A percentile compares a stretch with the other conserved stretches of the same genome.
These are phyloP conservation scores for Pseudogymnoascus sp. DNA, from an alignment of 2,329 filamentous ascomycete genomes.

Conservation along the genomic window DNA sequence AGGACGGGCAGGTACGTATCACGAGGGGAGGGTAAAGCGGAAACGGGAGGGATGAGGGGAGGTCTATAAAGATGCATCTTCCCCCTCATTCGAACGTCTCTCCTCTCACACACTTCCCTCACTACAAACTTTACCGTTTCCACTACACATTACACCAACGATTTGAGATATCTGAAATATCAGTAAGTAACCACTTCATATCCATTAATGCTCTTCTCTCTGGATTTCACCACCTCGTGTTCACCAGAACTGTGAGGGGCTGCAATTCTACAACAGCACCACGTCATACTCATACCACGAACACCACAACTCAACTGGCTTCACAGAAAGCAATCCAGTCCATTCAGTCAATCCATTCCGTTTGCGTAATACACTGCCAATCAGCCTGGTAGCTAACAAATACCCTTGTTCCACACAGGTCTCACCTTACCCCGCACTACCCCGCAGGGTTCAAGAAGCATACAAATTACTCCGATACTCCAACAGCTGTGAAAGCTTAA, in stretches of 20 bases:
- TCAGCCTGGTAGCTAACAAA: neutral
- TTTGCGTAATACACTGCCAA: neutral
- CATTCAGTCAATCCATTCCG: neutral
- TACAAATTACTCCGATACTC: neutral
- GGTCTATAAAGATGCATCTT: neutral
- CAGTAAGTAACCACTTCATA: neutral
- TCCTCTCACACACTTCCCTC: too few relatives aligned
- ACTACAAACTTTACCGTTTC: neutral
- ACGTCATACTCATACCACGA: neutral
- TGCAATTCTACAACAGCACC: neutral
- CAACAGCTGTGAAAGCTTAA: neutral
- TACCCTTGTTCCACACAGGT: slow-evolving; percentile 7
- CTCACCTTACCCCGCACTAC: neutral
- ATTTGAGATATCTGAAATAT: neutral
- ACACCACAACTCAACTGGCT: neutral
- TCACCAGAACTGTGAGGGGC: neutral
- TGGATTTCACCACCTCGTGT: neutral
- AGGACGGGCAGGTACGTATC: slow-evolving; percentile 1
- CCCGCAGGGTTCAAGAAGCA: neutral
- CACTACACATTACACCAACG: neutral
- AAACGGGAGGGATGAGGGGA: neutral
- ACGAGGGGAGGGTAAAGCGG: neutral
- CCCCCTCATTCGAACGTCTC: neutral
- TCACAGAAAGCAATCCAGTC: neutral
- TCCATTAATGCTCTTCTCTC: neutral